These are phyloP conservation scores for Moricandia moricandioides DNA, from an alignment of 345 rosid genomes.

Conservation along the genomic window DNA sequence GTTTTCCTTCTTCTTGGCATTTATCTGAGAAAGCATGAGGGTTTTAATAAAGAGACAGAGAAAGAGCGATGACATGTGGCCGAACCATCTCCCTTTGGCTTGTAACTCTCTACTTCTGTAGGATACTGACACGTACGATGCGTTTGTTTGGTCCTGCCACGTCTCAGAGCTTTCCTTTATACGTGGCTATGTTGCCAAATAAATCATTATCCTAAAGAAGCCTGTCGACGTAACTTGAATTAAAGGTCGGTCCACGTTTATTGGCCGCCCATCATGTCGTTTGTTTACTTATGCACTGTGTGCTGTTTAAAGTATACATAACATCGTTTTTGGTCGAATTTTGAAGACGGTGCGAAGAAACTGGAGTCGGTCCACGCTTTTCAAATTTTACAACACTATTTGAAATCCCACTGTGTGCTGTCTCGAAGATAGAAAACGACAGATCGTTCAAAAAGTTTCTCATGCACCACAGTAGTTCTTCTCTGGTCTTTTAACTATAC, in stretches of 20 bases:
- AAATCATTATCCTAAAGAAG: constrained; percentile 16
- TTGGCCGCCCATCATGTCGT: constrained; percentile 12
- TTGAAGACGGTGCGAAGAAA: neutral
- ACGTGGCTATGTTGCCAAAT: constrained; percentile 37
- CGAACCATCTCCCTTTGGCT: constrained; percentile 38
- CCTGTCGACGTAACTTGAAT: constrained; percentile 12
- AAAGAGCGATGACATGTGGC: constrained; percentile 10
- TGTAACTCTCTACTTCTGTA: constrained; percentile 29
- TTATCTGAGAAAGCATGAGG: neutral
- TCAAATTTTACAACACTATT: too few species aligned
- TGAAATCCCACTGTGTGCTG: neutral
- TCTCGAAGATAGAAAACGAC: too few species aligned
- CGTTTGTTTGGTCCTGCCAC: constrained; percentile 32
- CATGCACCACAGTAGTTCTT: neutral
- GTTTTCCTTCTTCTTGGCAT: neutral
- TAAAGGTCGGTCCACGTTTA: constrained; percentile 2
- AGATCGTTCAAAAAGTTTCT: too few species aligned
- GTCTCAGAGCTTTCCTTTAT: constrained; percentile 29
- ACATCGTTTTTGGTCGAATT: neutral
- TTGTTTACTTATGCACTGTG: neutral
- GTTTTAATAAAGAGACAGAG: neutral
- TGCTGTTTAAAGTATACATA: neutral
- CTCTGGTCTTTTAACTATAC: neutral
- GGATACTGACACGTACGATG: constrained; percentile 36
- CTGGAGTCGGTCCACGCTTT: neutral